phyloP scores from a whole-genome alignment of 768 basidiomycete genomes.

The Tylopilus rubrobrunneus region DNA sequence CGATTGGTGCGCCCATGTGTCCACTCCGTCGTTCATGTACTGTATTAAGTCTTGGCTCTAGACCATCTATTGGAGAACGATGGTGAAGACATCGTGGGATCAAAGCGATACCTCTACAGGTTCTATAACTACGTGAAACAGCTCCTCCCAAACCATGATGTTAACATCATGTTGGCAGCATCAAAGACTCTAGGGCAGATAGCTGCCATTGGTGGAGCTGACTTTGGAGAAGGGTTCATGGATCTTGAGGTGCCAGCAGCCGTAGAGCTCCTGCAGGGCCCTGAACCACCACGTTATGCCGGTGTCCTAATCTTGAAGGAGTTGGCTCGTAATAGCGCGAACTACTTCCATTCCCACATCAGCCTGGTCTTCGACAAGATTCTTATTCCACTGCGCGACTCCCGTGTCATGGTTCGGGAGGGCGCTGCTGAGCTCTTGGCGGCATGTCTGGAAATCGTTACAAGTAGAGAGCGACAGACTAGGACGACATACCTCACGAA shows the following conservation, averaged over 20 bases:
- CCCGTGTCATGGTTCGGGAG: slow-evolving; percentile 86
- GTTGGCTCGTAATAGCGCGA: slow-evolving; percentile 83
- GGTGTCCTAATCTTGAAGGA: slow-evolving; percentile 94
- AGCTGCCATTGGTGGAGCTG: slow-evolving; percentile 75
- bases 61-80: slow-evolving; percentile 77
- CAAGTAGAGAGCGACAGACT: slow-evolving; percentile 63
- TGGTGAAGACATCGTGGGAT: slow-evolving; percentile 77
- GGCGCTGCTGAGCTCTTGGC: slow-evolving; percentile 93
- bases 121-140: slow-evolving; percentile 93
- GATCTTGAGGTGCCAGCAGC: slow-evolving; percentile 84
- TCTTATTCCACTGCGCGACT: slow-evolving; percentile 83
- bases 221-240: slow-evolving; percentile 87
- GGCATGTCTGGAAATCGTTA: slow-evolving; percentile 85
- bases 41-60: slow-evolving; percentile 18
- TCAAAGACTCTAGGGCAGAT: slow-evolving; percentile 91
- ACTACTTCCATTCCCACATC: slow-evolving; percentile 86
- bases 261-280: slow-evolving; percentile 70
- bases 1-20: slow-evolving; percentile 61
- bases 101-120: slow-evolving; percentile 75
- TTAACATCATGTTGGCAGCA: slow-evolving; percentile 90
- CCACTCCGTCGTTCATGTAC: not conserved
- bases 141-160: slow-evolving; percentile 85
- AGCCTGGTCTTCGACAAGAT: slow-evolving; percentile 89
- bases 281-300: slow-evolving; percentile 84
- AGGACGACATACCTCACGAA: slow-evolving; percentile 66